Evolutionary conservation across 768 basidiomycete species (phyloP), one percentile per base, ranked within the genome.

Genomic region (Collybiopsis luxurians): DNA sequence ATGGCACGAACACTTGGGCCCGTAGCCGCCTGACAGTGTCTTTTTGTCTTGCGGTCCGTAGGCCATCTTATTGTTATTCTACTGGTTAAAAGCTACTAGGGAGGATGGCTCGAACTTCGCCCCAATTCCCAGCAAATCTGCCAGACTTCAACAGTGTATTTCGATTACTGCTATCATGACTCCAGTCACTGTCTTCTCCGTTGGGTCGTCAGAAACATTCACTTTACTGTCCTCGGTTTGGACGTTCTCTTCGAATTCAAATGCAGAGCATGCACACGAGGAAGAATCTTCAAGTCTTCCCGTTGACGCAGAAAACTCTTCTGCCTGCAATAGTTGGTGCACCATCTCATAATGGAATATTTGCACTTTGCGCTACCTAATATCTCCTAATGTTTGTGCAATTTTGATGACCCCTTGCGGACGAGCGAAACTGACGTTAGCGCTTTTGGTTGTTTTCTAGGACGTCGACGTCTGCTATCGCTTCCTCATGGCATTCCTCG

Each of bases 201-300:
- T 51, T 39, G 50, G 50, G 12, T 51, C 50, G 13, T 51, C 50
- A 13, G 50, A 51, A 11, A 36, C 50, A 23, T 51, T 51, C 50
- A 36, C 50, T 5, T 21, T 51, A 4, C 36, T 51, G 12, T 51
- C 50, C 13, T 51, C 50, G 12, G 34, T 51, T 30, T 51, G 50
- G 50, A 38, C 50, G 7, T 39, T 34, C 7, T 26, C 48, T 3
- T 46, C 21, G 12, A n/a, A n/a, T n/a, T 48, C 46, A 4, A 21
- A 28, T 30, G 48, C 19, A 6, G 48, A 31, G 7, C 30, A 28
- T 5, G 48, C 23, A 7, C 19, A 24, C 34, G 21, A 19, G 17
- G 31, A 31, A 39, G 34, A 51, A 51, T 15, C 23, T 51, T 23
- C 34, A 13, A 7, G 34, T 23, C 23, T n/a, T 23, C 50, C 36